phyloP scores from a whole-genome alignment of 2,329 filamentous ascomycete genomes.

The Annulohypoxylon truncatum region DNA sequence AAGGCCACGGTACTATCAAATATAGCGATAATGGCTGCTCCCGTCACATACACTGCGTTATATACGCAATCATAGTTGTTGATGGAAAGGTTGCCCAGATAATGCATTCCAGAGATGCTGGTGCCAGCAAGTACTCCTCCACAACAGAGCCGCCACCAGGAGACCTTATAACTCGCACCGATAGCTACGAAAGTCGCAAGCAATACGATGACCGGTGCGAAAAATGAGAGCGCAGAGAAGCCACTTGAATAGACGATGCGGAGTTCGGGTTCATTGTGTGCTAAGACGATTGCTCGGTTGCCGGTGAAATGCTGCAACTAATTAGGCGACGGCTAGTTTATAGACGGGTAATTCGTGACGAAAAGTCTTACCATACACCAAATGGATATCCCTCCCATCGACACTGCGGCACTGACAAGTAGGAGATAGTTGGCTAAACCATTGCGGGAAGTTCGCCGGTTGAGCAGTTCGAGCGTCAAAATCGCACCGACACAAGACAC shows the following conservation, averaged over 20 bases:
- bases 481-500: conserved; percentile 82
- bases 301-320: conserved; percentile 80
- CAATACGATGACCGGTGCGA: conserved; percentile 81
- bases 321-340: conserved; percentile 51
- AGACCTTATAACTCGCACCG: conserved; percentile 68
- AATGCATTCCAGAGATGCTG: conserved; percentile 88
- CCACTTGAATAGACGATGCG: conserved; percentile 80
- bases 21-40: conserved; percentile 77
- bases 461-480: conserved; percentile 84
- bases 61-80: conserved; percentile 79
- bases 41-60: conserved; percentile 68
- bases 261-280: conserved; percentile 67
- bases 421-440: conserved; percentile 76
- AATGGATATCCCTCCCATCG: conserved; percentile 79
- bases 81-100: conserved; percentile 86
- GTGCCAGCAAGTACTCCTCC: conserved; percentile 78
- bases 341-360: not conserved
- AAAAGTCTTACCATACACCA: conserved; percentile 73
- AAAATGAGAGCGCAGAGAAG: conserved; percentile 81
- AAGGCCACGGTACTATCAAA: conserved; percentile 77
- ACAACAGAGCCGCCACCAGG: conserved; percentile 67
- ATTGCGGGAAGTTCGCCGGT: conserved; percentile 76
- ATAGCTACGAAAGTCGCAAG: conserved; percentile 77
- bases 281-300: conserved; percentile 81
- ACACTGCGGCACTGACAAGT: conserved; percentile 71